A percentile compares a stretch with the other conserved stretches of the same genome.
Evolutionary conservation across 2,329 filamentous ascomycete species (phyloP).

Genomic region (Fusarium sp.): DNA sequence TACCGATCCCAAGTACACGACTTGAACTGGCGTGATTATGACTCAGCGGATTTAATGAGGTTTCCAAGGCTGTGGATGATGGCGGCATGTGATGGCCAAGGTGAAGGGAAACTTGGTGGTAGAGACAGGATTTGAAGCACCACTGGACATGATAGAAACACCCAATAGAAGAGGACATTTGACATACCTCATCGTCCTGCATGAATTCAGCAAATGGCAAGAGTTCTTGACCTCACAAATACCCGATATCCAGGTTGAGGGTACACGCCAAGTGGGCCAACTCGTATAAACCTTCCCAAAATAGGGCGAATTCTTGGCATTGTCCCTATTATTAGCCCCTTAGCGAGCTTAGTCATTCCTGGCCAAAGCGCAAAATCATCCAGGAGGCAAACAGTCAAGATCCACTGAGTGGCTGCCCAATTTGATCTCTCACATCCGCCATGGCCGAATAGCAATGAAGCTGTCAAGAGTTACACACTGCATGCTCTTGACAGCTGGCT

Average conservation of each 20-base stretch:
- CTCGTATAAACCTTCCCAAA: background rate
- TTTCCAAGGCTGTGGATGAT: background rate
- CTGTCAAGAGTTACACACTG: conserved; percentile 21
- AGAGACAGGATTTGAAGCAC: background rate
- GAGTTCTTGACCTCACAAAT: background rate
- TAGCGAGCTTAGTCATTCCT: conserved; percentile 17
- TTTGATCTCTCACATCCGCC: conserved; percentile 25
- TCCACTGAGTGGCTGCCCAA: conserved; percentile 11
- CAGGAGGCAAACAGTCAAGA: background rate
- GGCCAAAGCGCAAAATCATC: background rate
- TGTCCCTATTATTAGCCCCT: conserved; percentile 10
- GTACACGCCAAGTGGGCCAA: background rate
- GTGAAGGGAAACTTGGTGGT: background rate
- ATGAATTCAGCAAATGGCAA: background rate
- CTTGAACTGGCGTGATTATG: background rate
- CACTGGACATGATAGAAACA: background rate
- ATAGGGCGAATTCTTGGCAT: background rate
- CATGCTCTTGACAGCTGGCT: background rate
- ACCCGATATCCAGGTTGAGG: background rate
- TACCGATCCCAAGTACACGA: background rate
- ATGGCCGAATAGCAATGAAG: conserved; percentile 22
- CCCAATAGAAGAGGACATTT: background rate
- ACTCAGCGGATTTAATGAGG: background rate
- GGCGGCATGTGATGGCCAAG: background rate
- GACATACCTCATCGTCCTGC: background rate